A percentile compares a stretch with the other conserved stretches of the same genome.
These are phyloP conservation scores for Sporothrix pallida DNA, from an alignment of 2,329 filamentous ascomycete species.

Conservation along the genomic window DNA sequence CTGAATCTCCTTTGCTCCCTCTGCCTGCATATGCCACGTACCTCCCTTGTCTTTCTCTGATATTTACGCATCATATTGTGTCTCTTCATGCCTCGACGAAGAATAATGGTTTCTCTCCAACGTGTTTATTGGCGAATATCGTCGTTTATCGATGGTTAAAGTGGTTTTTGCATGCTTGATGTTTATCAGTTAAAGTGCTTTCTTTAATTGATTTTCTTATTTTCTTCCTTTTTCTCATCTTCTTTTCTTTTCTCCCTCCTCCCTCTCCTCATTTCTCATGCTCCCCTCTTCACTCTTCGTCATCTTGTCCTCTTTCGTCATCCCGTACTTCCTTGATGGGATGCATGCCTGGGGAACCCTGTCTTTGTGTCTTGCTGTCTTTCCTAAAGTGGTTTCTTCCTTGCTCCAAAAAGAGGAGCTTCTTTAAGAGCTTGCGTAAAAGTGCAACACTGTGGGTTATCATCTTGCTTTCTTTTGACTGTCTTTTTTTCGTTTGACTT, in stretches of 20 bases:
- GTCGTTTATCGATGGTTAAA: too few species aligned
- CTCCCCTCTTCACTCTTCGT: background rate
- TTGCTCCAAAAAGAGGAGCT: conserved; percentile 11
- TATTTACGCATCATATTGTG: background rate
- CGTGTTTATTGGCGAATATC: background rate
- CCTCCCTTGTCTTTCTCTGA: background rate
- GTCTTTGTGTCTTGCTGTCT: background rate
- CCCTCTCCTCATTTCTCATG: conserved; percentile 19
- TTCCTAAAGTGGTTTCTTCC: conserved; percentile 12
- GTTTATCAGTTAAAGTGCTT: background rate
- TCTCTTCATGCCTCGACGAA: background rate
- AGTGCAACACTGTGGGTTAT: conserved; percentile 18
- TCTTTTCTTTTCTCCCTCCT: background rate
- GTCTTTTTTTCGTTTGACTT: background rate
- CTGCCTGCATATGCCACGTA: background rate
- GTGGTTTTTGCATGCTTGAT: background rate
- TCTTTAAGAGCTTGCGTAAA: conserved; percentile 21
- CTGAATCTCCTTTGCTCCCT: background rate
- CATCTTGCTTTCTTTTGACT: background rate
- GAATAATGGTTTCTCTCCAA: background rate
- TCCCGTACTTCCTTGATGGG: conserved; percentile 2
- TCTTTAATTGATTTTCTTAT: background rate
- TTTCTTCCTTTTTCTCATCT: background rate
- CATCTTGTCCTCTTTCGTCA: background rate
- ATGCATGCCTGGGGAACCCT: background rate